A percentile compares a stretch with the other conserved stretches of the same genome.
Conservation (phyloP, 768 basidiomycete species). For the Butyriboletus loyo region DNA sequence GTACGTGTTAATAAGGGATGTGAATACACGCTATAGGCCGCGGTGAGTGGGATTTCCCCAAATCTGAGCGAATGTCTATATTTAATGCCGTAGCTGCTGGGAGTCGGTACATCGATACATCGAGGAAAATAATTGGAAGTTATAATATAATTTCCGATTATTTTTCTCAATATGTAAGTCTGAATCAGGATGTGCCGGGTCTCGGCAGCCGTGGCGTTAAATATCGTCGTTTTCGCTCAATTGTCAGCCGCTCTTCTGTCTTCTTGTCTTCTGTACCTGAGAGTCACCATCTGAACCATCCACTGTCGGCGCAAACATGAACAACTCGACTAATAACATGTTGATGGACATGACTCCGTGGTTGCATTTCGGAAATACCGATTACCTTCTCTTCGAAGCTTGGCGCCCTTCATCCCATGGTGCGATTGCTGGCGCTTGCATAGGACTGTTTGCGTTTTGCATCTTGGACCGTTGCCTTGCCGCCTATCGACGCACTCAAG, state of each 20-base stretch:
- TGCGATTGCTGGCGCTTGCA: conserved; percentile 70
- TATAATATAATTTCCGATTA: not conserved
- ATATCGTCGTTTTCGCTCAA: too few relatives aligned
- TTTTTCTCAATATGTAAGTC: not conserved
- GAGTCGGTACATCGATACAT: too few relatives aligned
- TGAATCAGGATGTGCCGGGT: conserved; percentile 2
- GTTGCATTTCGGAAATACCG: conserved; percentile 65
- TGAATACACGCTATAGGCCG: not conserved
- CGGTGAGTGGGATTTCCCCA: conserved; percentile 1
- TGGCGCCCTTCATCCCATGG: conserved; percentile 69
- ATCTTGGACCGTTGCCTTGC: conserved; percentile 69
- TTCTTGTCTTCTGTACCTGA: not conserved
- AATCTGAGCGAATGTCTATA: too few relatives aligned
- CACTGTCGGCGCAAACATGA: not conserved
- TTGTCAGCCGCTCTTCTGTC: not conserved
- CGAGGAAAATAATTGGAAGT: too few relatives aligned
- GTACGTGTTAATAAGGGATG: not conserved
- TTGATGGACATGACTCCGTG: conserved; percentile 56
- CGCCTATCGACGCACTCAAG: conserved; percentile 51
- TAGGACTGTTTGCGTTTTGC: conserved; percentile 65
- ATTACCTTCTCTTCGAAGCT: conserved; percentile 61
- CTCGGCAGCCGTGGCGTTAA: not conserved
- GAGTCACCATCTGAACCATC: not conserved
- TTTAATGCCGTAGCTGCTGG: too few relatives aligned
- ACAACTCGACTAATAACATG: conserved; percentile 10